Conservation (phyloP, 1,284 basidiomycete genomes). For the Psilocybe mexicana region DNA sequence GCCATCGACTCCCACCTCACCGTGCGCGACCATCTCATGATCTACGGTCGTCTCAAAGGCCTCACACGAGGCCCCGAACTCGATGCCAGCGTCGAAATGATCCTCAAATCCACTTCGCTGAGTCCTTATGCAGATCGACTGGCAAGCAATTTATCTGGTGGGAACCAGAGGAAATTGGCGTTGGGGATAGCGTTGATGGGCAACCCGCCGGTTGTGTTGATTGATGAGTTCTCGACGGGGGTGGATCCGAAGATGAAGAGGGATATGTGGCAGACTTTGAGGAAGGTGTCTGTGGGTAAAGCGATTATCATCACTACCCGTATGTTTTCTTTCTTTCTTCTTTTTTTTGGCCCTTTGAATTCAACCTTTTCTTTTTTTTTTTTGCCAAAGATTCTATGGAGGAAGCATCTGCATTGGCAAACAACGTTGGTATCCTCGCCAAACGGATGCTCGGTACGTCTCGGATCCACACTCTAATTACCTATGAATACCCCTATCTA, state of each 20-base stretch:
- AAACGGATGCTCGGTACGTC: conserved; percentile 52
- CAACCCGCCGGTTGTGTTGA: conserved; percentile 76
- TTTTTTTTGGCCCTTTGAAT: background rate
- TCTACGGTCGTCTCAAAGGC: conserved; percentile 73
- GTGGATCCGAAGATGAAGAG: conserved; percentile 84
- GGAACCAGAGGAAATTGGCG: conserved; percentile 79
- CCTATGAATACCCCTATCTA: conserved; percentile 26
- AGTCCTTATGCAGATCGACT: conserved; percentile 65
- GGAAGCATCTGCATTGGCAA: conserved; percentile 47
- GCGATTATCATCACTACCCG: conserved; percentile 71
- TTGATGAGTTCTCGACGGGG: conserved; percentile 84
- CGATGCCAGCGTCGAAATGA: conserved; percentile 53
- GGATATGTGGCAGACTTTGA: conserved; percentile 78
- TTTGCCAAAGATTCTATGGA: conserved; percentile 46
- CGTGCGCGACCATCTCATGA: conserved; percentile 71
- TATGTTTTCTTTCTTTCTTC: conserved; percentile 33
- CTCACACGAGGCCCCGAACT: conserved; percentile 52
- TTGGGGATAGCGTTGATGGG: conserved; percentile 80
- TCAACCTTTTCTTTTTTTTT: background rate
- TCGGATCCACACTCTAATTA: background rate
- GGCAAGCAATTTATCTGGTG: conserved; percentile 75
- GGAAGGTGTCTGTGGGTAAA: conserved; percentile 64
- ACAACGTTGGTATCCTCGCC: conserved; percentile 25
- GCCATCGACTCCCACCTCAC: conserved; percentile 79
- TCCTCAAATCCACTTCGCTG: conserved; percentile 65